phyloP scores from a whole-genome alignment of 2,329 filamentous ascomycete species.

The Paecilomyces formosus region DNA sequence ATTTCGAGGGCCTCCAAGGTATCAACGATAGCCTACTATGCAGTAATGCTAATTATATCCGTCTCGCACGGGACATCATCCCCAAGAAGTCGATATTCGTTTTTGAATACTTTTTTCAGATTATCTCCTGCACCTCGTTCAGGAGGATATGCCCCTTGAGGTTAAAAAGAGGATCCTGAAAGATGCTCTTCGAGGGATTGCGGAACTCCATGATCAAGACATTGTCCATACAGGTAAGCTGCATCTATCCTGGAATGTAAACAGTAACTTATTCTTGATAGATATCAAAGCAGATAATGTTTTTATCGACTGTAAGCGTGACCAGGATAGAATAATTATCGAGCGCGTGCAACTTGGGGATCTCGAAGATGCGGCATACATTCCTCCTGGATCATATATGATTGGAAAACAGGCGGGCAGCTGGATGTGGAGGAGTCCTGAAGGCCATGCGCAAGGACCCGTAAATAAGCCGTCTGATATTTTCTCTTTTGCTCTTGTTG shows the following conservation, averaged over 20 bases:
- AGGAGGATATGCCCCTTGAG: slow-evolving; percentile 30
- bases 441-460: slow-evolving; percentile 18
- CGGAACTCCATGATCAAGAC: slow-evolving; percentile 25
- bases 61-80: slow-evolving; percentile 34
- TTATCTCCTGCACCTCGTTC: slow-evolving; percentile 36
- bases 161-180: slow-evolving; percentile 37
- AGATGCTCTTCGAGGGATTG: slow-evolving; percentile 31
- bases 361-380: slow-evolving; percentile 15
- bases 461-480: slow-evolving; percentile 26
- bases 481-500: slow-evolving; percentile 29
- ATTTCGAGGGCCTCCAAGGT: slow-evolving; percentile 10
- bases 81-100: slow-evolving; percentile 40
- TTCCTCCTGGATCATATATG: slow-evolving; percentile 10
- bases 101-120: slow-evolving; percentile 39
- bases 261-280: slow-evolving; percentile 4
- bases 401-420: slow-evolving; percentile 17
- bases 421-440: slow-evolving; percentile 28
- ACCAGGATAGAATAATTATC: slow-evolving; percentile 7
- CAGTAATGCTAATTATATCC: slow-evolving; percentile 20
- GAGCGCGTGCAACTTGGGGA: slow-evolving; percentile 17
- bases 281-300: slow-evolving; percentile 31
- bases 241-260: background rate
- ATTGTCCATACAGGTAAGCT: slow-evolving; percentile 24
- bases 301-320: slow-evolving; percentile 22
- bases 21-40: slow-evolving; percentile 10